Evolutionary conservation across 2,329 filamentous ascomycete species (phyloP).

Genomic region (Fusarium sp.): DNA sequence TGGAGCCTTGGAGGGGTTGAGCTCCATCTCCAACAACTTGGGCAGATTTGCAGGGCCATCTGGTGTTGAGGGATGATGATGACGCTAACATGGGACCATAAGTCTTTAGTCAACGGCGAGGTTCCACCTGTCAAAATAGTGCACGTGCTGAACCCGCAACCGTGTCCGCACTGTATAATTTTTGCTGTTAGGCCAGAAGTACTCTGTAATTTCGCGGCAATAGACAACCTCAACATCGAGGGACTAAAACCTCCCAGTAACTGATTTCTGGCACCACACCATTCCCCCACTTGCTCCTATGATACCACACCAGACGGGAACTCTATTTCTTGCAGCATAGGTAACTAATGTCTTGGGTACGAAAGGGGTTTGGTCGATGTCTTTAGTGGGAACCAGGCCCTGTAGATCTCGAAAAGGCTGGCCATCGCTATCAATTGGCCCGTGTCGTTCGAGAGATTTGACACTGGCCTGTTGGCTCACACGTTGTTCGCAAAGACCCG

Average conservation of each 20-base stretch:
- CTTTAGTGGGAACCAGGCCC: constrained; percentile 3
- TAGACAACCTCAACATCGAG: too few species aligned
- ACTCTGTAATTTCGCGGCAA: too few species aligned
- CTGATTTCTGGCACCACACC: constrained; percentile 33
- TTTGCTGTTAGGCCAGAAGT: not conserved
- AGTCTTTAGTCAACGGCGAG: constrained; percentile 5
- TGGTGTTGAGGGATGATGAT: constrained; percentile 45
- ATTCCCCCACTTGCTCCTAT: constrained; percentile 4
- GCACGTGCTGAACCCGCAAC: not conserved
- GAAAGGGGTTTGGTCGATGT: constrained; percentile 2
- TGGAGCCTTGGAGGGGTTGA: constrained; percentile 9
- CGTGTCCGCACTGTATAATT: constrained; percentile 16
- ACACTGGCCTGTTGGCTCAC: constrained; percentile 39
- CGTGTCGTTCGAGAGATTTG: constrained; percentile 32
- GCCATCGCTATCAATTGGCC: constrained; percentile 19
- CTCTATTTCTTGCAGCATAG: constrained; percentile 12
- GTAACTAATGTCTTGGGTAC: too few species aligned
- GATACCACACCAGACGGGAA: constrained; percentile 6
- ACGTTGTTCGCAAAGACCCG: constrained; percentile 47
- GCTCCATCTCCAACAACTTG: constrained; percentile 26
- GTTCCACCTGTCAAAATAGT: constrained; percentile 18
- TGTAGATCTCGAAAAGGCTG: constrained; percentile 36
- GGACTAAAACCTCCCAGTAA: not conserved
- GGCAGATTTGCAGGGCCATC: constrained; percentile 39
- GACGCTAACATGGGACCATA: constrained; percentile 48